Evolutionary conservation across 73 alveolate genomes (phyloP).

Genomic region (Paraurostyla sp.): DNA sequence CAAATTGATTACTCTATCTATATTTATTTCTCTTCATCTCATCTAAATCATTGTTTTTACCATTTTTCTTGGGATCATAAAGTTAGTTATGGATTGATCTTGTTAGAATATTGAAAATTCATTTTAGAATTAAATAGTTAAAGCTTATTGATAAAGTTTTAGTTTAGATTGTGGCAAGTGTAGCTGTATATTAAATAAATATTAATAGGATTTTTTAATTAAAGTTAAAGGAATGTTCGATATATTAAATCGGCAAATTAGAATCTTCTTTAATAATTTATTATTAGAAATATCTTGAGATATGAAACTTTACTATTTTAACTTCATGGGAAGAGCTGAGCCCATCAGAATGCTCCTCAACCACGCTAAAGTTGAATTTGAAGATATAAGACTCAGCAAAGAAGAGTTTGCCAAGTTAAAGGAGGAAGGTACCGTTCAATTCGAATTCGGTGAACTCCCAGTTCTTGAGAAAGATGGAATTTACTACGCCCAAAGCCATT

Average conservation of each 20-base stretch:
- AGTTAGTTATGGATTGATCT: neutral
- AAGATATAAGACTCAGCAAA: conserved; percentile 47
- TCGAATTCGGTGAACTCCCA: conserved; percentile 76
- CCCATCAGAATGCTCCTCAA: conserved; percentile 62
- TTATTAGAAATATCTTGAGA: neutral
- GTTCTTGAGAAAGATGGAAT: conserved; percentile 61
- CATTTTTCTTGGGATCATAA: neutral
- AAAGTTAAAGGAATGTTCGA: too few relatives aligned
- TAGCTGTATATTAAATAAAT: too few relatives aligned
- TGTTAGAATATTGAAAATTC: neutral
- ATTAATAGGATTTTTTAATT: too few relatives aligned
- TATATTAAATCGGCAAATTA: too few relatives aligned
- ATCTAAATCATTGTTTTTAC: conserved; percentile 10
- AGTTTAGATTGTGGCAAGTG: too few relatives aligned
- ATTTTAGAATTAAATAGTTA: neutral
- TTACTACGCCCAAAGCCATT: conserved; percentile 33
- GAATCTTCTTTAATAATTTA: too few relatives aligned
- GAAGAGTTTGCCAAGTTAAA: conserved; percentile 30
- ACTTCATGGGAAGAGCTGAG: conserved; percentile 77
- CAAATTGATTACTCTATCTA: neutral
- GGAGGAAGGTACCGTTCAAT: conserved; percentile 20
- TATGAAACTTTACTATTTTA: conserved; percentile 77
- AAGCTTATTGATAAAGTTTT: too few relatives aligned
- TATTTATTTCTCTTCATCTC: neutral
- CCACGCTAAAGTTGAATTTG: conserved; percentile 61